A percentile compares a stretch with the other conserved stretches of the same genome.
phyloP scores from a whole-genome alignment of 2,329 filamentous ascomycete genomes.

The Aspergillus ruber region DNA sequence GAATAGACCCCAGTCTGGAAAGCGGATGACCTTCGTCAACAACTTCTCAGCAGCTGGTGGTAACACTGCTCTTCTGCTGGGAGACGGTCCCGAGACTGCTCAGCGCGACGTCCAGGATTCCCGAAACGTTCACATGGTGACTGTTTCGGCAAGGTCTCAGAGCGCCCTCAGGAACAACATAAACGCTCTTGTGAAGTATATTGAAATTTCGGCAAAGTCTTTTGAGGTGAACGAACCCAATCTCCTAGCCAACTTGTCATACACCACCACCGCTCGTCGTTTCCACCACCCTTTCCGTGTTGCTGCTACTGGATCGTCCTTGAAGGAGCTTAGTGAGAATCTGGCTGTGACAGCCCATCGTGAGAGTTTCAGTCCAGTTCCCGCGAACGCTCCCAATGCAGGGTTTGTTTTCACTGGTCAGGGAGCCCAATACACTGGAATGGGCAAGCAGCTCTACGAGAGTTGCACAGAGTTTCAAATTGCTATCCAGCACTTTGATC shows the following conservation, averaged over 20 bases:
- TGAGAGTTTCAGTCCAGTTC: slow-evolving; percentile 22
- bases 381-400: slow-evolving; percentile 21
- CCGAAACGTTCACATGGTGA: slow-evolving; percentile 50
- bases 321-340: slow-evolving; percentile 23
- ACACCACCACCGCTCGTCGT: slow-evolving; percentile 57
- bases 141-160: slow-evolving; percentile 49
- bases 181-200: slow-evolving; percentile 46
- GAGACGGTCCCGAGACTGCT: slow-evolving; percentile 48
- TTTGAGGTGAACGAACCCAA: slow-evolving; percentile 18
- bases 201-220: slow-evolving; percentile 42
- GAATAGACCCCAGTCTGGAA: slow-evolving; percentile 19
- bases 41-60: slow-evolving; percentile 66
- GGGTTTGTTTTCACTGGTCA: slow-evolving; percentile 37
- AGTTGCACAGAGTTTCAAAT: slow-evolving; percentile 23
- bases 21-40: slow-evolving; percentile 47
- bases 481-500: slow-evolving; percentile 26
- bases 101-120: slow-evolving; percentile 37
- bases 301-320: slow-evolving; percentile 22
- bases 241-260: slow-evolving; percentile 52
- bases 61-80: slow-evolving; percentile 59
- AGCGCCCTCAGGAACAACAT: slow-evolving; percentile 46
- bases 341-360: slow-evolving; percentile 16
- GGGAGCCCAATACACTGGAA: slow-evolving; percentile 31
- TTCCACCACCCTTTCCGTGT: slow-evolving; percentile 34
- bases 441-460: slow-evolving; percentile 32